Evolutionary conservation across 2,329 filamentous ascomycete genomes (phyloP), one percentile per base, ranked within the genome.

Genomic region (Talaromyces funiculosus): DNA sequence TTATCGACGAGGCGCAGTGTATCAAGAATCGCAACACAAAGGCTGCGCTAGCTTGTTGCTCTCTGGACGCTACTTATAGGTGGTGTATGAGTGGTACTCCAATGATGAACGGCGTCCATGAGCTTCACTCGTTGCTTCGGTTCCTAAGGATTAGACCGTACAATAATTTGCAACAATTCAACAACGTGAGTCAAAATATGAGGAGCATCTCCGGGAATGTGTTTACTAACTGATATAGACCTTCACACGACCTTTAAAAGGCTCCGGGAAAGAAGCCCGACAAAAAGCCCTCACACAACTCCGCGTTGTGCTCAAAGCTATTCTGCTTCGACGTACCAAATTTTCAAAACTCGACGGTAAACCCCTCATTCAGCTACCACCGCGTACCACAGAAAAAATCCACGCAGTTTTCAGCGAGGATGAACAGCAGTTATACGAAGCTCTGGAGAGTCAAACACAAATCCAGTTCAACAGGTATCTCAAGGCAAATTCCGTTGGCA

Each of bases 91-190:
- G 87, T 35, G 90, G 90, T 26, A 94, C 90, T 0, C 90, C 90
- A 0, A 92, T 93, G 88, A 94, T 94, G 88, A 96, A 96, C 67
- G 85, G 82, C 12, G 85, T 93, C 2, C 79, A 84, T 24, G 92
- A 97, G 67, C 79, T 96, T 3, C 92, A 84, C 68, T 89, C 90
- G 0, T 76, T 96, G 20, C 80, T 96, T 47, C 82, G 84, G 2
- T 97, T 96, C 68, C 79, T 96, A 16, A 80, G 82, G 2, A 92
- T 95, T 69, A 82, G 82, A 62, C 91, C 90, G 2, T 96, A 94
- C 72, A 84, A 83, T 66, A 78, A 83, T 14, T 83, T 82, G 76
- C 76, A 82, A 0, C 76, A 77, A 22, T 96, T 95, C 71, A 81
- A 81, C 43, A 64, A 67, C 60, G 81, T 84, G 73, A 70, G 79